These are phyloP conservation scores for Aristolochia contorta DNA, from an alignment of 164 flowering plant genomes.

Conservation along the genomic window DNA sequence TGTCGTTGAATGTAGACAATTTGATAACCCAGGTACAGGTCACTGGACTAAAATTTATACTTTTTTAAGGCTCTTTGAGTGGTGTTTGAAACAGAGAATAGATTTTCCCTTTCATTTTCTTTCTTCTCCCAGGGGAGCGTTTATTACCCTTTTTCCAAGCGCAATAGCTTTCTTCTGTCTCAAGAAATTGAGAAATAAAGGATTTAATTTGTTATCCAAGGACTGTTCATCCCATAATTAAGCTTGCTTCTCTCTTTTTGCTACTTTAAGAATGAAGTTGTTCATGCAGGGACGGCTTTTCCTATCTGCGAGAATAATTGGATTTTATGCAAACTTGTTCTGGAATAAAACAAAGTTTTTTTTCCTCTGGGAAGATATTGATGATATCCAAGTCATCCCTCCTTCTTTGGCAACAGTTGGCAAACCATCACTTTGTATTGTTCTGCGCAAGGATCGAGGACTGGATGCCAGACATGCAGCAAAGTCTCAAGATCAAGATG, in stretches of 20 bases:
- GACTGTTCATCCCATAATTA: too few species aligned
- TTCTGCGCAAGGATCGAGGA: constrained; percentile 56
- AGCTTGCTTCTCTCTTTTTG: background rate
- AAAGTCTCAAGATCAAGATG: constrained; percentile 71
- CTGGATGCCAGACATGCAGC: constrained; percentile 67
- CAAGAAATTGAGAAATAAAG: too few species aligned
- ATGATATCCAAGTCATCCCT: constrained; percentile 55
- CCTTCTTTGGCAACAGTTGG: constrained; percentile 68
- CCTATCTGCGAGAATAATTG: constrained; percentile 68
- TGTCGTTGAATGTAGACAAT: too few species aligned
- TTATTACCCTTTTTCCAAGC: too few species aligned
- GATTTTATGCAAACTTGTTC: constrained; percentile 71
- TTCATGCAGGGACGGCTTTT: constrained; percentile 65
- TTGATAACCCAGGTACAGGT: too few species aligned
- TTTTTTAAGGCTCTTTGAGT: too few species aligned
- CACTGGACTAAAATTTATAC: too few species aligned
- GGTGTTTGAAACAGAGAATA: too few species aligned
- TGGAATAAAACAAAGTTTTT: constrained; percentile 71
- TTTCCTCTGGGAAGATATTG: constrained; percentile 86
- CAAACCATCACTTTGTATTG: constrained; percentile 52
- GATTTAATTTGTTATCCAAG: too few species aligned
- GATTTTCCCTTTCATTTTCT: too few species aligned
- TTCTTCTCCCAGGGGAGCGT: too few species aligned
- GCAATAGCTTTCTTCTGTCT: too few species aligned
- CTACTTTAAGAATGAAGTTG: background rate